Base-by-base conservation (phyloP, 768 basidiomycete genomes). In the Coprinopsis sp. region DNA sequence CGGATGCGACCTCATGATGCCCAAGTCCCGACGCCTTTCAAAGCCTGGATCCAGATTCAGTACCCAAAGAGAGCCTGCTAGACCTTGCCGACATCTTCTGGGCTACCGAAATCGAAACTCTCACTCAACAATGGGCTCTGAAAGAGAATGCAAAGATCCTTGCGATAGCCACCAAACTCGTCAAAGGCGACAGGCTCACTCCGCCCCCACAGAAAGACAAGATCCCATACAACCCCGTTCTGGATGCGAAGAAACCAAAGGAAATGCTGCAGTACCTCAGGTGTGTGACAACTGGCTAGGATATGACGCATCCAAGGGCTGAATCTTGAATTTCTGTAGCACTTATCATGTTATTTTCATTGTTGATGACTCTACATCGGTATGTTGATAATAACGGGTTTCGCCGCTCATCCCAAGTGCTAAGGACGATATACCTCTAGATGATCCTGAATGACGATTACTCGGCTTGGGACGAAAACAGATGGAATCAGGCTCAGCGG, bases 401-500 rank as follows among this genome's bases (percentile, higher is more conserved):
- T n/a, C n/a, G n/a, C n/a, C n/a, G n/a, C n/a, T n/a, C n/a, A n/a
- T n/a, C n/a, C n/a, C n/a, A n/a, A n/a, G n/a, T n/a, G n/a, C n/a
- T 28, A 16, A 18, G 22, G 18, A 33, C 16, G 14, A 23, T 13
- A 6, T 22, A 7, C 12, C 0, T 27, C 16, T 56, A 59, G 62
- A 60, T 59, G 46, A 49, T 28, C 51, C 51, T 11, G 22, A 16
- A 4, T 28, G 57, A 28, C 19, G 22, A 25, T 25, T 41, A 41
- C 18, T 24, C 39, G 39, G 39, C 39, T n/a, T 41, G 39, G 39
- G 16, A 41, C 25, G 39, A 41, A n/a, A 22, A 22, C 22, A 22
- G 39, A 2, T 67, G 65, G 65, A 10, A 36, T 5, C 58, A 64
- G 51, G 51, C 60, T 6, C 44, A 59, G 2, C 52, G 57, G 25